Evolutionary conservation across 2,329 filamentous ascomycete genomes (phyloP), one percentile per base, ranked within the genome.

Genomic region (Exophiala aquamarina): DNA sequence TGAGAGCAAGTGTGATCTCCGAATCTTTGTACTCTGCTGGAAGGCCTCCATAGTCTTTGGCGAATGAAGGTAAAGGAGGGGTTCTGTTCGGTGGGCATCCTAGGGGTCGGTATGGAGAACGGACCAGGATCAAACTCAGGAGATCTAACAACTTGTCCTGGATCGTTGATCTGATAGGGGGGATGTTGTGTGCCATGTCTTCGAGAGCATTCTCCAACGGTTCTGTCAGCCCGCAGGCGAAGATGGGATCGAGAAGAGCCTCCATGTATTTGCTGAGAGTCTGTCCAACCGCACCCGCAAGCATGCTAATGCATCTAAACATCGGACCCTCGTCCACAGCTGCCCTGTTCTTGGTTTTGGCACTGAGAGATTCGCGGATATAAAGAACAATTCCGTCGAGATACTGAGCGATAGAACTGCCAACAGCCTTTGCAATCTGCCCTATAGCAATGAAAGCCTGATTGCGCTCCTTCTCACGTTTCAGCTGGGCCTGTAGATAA

Each of bases 201-300:
- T 97, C 91, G 44, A 98, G 75, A 2, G 94, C 94, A 65, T 97
- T 91, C 0, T 92, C 96, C 18, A 98, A 78, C 57, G 94, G 93
- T 47, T 92, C 87, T 29, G 90, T 96, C 42, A 98, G 76, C 39
- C 95, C 93, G 64, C 93, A 98, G 13, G 89, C 91, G 68, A 98
- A 98, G 49, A 98, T 96, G 9, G 94, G 91, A 59, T 96, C 92
- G 8, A 98, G 78, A 20, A 98, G 74, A 10, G 91, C 88, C 64
- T 96, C 91, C 83, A 98, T 96, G 65, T 97, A 96, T 70, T 97
- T 98, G 77, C 89, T 97, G 43, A 98, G 76, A 0, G 92, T 93
- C 70, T 98, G 93, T 1, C 93, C 93, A 21, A 97, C 93, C 3
- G 93, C 93, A 36, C 95, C 86, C 1, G 93, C 90, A 42, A 98